A percentile compares a stretch with the other conserved stretches of the same genome.
Evolutionary conservation across 2,329 filamentous ascomycete species (phyloP).

Genomic region (Talaromyces pinophilus): DNA sequence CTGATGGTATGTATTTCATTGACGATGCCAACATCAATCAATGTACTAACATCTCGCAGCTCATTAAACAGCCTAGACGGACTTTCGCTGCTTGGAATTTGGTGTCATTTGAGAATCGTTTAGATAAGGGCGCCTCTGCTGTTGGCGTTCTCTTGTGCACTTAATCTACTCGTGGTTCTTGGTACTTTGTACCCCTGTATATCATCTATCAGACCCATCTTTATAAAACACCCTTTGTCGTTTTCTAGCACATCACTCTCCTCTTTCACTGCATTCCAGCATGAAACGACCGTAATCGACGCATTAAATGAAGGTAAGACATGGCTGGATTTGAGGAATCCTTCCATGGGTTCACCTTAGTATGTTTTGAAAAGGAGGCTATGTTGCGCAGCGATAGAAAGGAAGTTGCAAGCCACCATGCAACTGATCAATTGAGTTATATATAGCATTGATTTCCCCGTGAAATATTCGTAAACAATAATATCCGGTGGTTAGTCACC

Average conservation of each 20-base stretch:
- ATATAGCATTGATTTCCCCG: background rate
- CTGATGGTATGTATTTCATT: conserved; percentile 70
- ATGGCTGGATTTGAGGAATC: background rate
- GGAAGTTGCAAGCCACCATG: background rate
- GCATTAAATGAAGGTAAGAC: background rate
- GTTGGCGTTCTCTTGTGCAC: conserved; percentile 38
- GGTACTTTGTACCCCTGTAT: conserved; percentile 45
- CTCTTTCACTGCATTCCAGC: background rate
- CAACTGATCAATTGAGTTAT: background rate
- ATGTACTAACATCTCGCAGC: conserved; percentile 28
- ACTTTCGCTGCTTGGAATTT: conserved; percentile 35
- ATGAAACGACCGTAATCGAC: background rate
- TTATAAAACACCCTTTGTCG: conserved; percentile 14
- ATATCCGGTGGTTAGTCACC: background rate
- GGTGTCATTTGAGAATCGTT: conserved; percentile 31
- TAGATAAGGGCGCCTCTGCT: conserved; percentile 35
- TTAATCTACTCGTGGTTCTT: conserved; percentile 39
- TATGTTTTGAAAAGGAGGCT: background rate
- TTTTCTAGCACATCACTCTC: background rate
- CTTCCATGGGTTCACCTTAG: background rate
- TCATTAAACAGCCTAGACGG: conserved; percentile 39
- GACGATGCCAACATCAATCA: background rate
- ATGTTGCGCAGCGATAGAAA: background rate
- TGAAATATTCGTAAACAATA: background rate
- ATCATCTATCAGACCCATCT: conserved; percentile 38